Conservation (phyloP, 257 asterid species). For the Przewalskia tangutica region DNA sequence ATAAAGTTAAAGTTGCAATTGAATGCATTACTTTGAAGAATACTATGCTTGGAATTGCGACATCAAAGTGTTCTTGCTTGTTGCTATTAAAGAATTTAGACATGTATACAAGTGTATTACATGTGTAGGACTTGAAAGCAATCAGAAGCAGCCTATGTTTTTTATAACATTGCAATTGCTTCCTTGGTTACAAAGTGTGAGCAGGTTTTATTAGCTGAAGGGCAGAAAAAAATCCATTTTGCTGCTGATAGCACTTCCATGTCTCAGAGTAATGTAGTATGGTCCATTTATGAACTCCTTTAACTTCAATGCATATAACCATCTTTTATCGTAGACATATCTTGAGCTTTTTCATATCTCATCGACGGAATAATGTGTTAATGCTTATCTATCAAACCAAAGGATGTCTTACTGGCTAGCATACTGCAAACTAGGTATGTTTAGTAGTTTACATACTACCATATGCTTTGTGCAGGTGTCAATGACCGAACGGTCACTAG, state of each 20-base stretch:
- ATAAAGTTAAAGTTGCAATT: background rate
- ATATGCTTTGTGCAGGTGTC: slow-evolving; percentile 50
- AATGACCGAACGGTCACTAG: slow-evolving; percentile 39
- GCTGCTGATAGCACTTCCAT: slow-evolving; percentile 27
- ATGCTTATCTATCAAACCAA: background rate
- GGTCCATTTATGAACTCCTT: background rate
- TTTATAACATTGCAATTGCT: slow-evolving; percentile 26
- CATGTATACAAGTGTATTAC: background rate
- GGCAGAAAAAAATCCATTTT: slow-evolving; percentile 75
- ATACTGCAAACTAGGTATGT: slow-evolving; percentile 2
- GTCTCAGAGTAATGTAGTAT: slow-evolving; percentile 47
- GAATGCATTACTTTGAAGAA: background rate
- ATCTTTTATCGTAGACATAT: background rate
- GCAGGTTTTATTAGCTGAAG: slow-evolving; percentile 29
- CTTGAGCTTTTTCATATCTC: background rate
- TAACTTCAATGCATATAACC: background rate
- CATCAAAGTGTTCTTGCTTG: background rate
- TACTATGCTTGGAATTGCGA: background rate
- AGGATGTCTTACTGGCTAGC: background rate
- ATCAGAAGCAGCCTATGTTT: background rate
- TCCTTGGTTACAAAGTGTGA: slow-evolving; percentile 24
- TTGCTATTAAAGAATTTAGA: background rate
- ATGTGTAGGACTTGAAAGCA: background rate
- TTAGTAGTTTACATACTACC: slow-evolving; percentile 15
- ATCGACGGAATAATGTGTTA: background rate